Conservation (phyloP, 2,329 filamentous ascomycete genomes). For the Diaporthe vaccinii region DNA sequence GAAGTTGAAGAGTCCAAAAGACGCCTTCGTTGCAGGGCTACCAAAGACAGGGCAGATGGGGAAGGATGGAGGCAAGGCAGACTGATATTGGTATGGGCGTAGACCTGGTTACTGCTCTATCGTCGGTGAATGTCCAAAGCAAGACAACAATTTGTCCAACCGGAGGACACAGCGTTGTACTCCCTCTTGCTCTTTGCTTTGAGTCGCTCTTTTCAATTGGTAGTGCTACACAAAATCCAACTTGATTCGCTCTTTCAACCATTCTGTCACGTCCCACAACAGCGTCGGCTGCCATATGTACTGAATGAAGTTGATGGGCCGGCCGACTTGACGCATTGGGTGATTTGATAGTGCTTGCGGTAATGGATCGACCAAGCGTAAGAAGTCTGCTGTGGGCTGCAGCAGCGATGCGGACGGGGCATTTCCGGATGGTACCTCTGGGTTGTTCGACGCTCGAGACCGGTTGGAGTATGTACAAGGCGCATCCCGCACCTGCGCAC, state of each 20-base stretch:
- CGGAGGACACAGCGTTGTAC: constrained; percentile 18
- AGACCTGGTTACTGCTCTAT: constrained; percentile 32
- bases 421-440: neutral
- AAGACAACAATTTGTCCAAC: constrained; percentile 31
- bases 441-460: neutral
- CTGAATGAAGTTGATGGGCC: neutral
- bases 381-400: neutral
- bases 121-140: constrained; percentile 33
- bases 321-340: neutral
- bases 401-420: neutral
- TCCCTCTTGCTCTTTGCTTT: constrained; percentile 31
- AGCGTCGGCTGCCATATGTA: neutral
- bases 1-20: constrained; percentile 32
- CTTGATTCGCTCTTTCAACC: constrained; percentile 38
- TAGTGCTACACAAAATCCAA: constrained; percentile 36
- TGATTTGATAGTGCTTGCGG: neutral
- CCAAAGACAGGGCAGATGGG: constrained; percentile 39
- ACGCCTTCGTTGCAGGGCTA: constrained; percentile 36
- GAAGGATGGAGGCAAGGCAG: constrained; percentile 26
- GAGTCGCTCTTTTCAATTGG: constrained; percentile 39
- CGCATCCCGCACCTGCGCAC: constrained; percentile 30
- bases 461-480: neutral
- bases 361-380: neutral
- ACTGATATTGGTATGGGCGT: constrained; percentile 29
- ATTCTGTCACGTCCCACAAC: constrained; percentile 4